Evolutionary conservation across 2,329 filamentous ascomycete species (phyloP).

Genomic region (Calonectria hongkongensis): DNA sequence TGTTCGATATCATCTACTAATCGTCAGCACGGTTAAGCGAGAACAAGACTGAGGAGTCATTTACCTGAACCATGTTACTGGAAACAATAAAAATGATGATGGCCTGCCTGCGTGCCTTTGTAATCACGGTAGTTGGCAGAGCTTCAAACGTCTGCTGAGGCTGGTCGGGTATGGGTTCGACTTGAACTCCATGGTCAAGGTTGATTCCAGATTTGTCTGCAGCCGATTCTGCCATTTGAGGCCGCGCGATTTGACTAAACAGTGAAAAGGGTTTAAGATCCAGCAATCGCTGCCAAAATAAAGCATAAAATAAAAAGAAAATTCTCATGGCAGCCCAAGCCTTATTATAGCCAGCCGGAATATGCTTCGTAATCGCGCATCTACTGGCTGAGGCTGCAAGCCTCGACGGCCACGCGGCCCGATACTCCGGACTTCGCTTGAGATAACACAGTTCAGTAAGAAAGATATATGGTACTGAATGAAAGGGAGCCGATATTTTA

Average conservation of each 20-base stretch:
- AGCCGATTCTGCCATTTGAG: not conserved
- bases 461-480: not conserved
- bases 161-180: not conserved
- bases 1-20: not conserved
- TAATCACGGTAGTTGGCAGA: not conserved
- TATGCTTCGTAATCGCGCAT: not conserved
- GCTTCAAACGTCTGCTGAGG: not conserved
- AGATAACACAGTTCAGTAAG: not conserved
- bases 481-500: not conserved
- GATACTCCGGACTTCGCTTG: not conserved
- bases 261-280: not conserved
- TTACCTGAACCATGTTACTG: slow-evolving; percentile 3
- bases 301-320: not conserved
- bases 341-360: not conserved
- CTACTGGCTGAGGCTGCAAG: not conserved
- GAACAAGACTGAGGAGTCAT: not conserved
- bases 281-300: not conserved
- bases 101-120: not conserved
- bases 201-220: not conserved
- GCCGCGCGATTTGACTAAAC: not conserved
- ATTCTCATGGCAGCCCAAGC: not conserved
- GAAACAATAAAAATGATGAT: not conserved
- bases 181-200: not conserved
- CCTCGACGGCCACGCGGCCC: not conserved
- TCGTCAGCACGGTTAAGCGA: not conserved